Evolutionary conservation across 805 yeast species (phyloP).

Genomic region (Kodamaea leandrae): DNA sequence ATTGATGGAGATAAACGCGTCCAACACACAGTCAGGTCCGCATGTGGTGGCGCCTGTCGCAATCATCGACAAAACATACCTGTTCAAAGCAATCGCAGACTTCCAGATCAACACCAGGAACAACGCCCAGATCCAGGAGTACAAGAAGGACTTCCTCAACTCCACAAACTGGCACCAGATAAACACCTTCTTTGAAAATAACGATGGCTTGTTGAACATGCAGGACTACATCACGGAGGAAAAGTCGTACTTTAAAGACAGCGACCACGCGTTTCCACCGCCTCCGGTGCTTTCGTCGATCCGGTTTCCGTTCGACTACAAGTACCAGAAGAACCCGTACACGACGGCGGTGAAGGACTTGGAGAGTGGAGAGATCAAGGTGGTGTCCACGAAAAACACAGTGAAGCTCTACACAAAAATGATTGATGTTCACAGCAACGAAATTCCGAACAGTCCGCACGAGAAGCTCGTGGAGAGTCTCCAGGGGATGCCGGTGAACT

Average conservation of each 20-base stretch:
- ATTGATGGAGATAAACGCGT: slow-evolving; percentile 35
- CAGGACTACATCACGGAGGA: slow-evolving; percentile 25
- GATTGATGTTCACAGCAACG: slow-evolving; percentile 45
- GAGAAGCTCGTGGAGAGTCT: slow-evolving; percentile 40
- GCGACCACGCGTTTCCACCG: slow-evolving; percentile 67
- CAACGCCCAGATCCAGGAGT: slow-evolving; percentile 38
- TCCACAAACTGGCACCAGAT: slow-evolving; percentile 25
- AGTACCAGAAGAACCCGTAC: slow-evolving; percentile 69
- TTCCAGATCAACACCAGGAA: slow-evolving; percentile 70
- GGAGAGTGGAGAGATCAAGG: slow-evolving; percentile 57
- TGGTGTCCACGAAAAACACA: slow-evolving; percentile 44
- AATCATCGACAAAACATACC: slow-evolving; percentile 62
- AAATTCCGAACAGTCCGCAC: slow-evolving; percentile 50
- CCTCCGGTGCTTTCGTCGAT: slow-evolving; percentile 81
- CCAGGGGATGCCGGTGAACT: slow-evolving; percentile 34
- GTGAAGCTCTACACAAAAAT: slow-evolving; percentile 53
- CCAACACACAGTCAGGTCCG: slow-evolving; percentile 19
- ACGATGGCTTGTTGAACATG: slow-evolving; percentile 23
- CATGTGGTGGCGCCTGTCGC: slow-evolving; percentile 59
- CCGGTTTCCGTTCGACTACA: slow-evolving; percentile 73
- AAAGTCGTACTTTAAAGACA: slow-evolving; percentile 24
- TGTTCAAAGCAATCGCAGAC: slow-evolving; percentile 84
- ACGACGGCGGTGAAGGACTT: slow-evolving; percentile 47
- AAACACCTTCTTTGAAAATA: slow-evolving; percentile 22
- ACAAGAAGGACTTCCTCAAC: slow-evolving; percentile 25